These are phyloP conservation scores for Epichloe scottii DNA, from an alignment of 2,329 filamentous ascomycete species.

Conservation along the genomic window DNA sequence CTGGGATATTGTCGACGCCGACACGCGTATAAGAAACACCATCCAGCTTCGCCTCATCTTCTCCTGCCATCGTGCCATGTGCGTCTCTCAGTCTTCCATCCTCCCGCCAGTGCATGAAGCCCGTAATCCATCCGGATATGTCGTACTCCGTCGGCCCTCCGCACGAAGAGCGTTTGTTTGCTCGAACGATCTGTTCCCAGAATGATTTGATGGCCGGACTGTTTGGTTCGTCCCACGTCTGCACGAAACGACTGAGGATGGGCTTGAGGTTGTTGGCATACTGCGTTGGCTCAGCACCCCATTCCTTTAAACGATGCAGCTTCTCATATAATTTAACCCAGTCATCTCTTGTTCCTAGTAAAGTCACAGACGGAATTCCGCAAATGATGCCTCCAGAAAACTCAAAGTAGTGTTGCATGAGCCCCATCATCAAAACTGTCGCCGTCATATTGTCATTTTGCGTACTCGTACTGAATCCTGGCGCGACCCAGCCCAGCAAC, in stretches of 20 bases:
- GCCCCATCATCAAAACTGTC: constrained; percentile 31
- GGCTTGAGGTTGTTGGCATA: constrained; percentile 29
- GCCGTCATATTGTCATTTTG: constrained; percentile 26
- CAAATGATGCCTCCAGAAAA: constrained; percentile 26
- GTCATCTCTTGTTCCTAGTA: constrained; percentile 26
- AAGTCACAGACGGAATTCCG: constrained; percentile 29
- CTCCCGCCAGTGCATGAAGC: constrained; percentile 31
- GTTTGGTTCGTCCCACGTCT: constrained; percentile 27
- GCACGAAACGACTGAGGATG: constrained; percentile 32
- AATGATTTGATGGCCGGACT: constrained; percentile 23
- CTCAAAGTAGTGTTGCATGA: constrained; percentile 27
- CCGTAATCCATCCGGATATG: constrained; percentile 36
- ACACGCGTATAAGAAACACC: constrained; percentile 17
- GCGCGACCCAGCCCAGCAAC: constrained; percentile 29
- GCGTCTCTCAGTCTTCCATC: constrained; percentile 18
- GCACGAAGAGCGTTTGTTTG: constrained; percentile 18
- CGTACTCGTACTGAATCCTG: constrained; percentile 30
- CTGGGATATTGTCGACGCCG: constrained; percentile 18
- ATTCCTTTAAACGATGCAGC: constrained; percentile 29
- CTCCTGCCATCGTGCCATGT: constrained; percentile 5
- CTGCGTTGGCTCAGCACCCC: constrained; percentile 28
- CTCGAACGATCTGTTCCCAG: constrained; percentile 30
- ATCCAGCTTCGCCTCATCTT: constrained; percentile 14
- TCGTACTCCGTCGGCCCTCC: constrained; percentile 21
- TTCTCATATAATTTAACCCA: constrained; percentile 28